These are phyloP conservation scores for Apiospora kogelbergensis DNA, from an alignment of 2,329 filamentous ascomycete species.

Conservation along the genomic window DNA sequence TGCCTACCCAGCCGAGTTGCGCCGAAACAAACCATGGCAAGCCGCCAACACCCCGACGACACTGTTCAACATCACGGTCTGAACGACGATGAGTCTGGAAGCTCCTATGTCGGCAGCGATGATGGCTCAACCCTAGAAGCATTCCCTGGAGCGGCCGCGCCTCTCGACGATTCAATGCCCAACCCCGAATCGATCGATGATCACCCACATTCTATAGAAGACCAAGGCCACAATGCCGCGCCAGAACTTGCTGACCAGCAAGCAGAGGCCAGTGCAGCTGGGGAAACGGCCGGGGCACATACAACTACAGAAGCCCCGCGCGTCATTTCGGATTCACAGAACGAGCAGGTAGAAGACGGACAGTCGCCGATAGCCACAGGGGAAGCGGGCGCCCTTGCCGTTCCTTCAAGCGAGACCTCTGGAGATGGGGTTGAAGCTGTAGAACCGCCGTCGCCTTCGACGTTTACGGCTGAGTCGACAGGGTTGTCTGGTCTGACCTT, in stretches of 20 bases:
- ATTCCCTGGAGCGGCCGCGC: not conserved
- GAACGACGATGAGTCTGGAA: constrained; percentile 29
- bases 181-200: not conserved
- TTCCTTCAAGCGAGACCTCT: not conserved
- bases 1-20: not conserved
- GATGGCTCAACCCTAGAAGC: constrained; percentile 16
- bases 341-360: not conserved
- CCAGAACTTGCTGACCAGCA: not conserved
- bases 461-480: not conserved
- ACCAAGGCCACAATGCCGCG: not conserved
- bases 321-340: not conserved
- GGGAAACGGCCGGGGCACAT: not conserved
- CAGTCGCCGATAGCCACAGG: not conserved
- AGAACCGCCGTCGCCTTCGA: not conserved
- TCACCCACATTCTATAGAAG: not conserved
- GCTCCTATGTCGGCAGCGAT: constrained; percentile 41
- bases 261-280: not conserved
- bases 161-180: not conserved
- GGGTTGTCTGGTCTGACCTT: not conserved
- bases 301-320: not conserved
- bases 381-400: not conserved
- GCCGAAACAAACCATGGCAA: not conserved
- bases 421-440: not conserved
- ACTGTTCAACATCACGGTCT: not conserved
- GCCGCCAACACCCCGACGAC: not conserved